phyloP scores from a whole-genome alignment of 805 yeast genomes.

The Dipodascopsis uninucleata region DNA sequence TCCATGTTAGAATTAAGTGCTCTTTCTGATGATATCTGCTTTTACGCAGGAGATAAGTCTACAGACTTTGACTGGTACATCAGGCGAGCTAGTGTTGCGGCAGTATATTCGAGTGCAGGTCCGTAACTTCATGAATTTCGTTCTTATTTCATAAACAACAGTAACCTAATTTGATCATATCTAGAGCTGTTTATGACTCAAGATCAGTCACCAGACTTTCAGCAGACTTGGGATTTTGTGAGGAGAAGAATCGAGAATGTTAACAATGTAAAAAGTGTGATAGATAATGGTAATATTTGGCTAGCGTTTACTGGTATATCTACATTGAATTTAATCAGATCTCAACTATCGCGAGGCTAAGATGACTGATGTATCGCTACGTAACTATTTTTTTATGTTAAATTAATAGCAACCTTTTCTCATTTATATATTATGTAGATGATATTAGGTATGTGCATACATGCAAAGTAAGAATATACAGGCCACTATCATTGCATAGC shows the following conservation, averaged over 20 bases:
- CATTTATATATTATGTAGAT: neutral
- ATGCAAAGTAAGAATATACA: neutral
- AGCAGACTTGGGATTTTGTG: conserved; percentile 62
- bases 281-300: conserved; percentile 73
- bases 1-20: conserved; percentile 68
- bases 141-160: neutral
- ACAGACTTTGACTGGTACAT: conserved; percentile 89
- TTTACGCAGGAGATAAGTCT: conserved; percentile 70
- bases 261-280: conserved; percentile 54
- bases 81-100: conserved; percentile 67
- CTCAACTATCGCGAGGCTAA: conserved; percentile 51
- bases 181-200: conserved; percentile 72
- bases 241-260: conserved; percentile 54
- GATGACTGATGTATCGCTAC: conserved; percentile 3
- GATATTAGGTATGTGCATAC: neutral
- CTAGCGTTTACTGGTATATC: conserved; percentile 62
- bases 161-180: neutral
- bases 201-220: conserved; percentile 57
- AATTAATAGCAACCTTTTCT: conserved; percentile 1
- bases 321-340: conserved; percentile 61
- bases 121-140: too few species aligned
- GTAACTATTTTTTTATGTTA: neutral
- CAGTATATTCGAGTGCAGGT: conserved; percentile 57
- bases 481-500: neutral
- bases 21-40: conserved; percentile 79